Conservation (phyloP, 2,329 filamentous ascomycete species). For the Penicillium corylophilum region DNA sequence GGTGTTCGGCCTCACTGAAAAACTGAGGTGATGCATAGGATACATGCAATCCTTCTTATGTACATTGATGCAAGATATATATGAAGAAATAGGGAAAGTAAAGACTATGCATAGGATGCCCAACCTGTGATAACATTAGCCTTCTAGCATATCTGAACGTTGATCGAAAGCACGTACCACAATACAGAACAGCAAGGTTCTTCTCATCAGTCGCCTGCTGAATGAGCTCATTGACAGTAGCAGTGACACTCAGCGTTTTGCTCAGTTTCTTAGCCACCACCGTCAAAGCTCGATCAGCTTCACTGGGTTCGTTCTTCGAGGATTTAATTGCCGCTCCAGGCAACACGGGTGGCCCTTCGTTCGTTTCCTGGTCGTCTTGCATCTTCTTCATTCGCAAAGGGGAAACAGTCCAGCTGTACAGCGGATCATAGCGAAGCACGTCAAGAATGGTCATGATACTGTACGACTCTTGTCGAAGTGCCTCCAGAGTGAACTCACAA, state of each 20-base stretch:
- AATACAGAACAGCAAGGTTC: constrained; percentile 88
- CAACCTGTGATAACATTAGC: constrained; percentile 14
- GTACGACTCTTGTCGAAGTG: constrained; percentile 90
- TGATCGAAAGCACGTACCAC: constrained; percentile 45
- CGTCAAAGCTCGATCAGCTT: constrained; percentile 87
- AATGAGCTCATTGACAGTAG: constrained; percentile 95
- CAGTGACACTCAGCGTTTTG: constrained; percentile 89
- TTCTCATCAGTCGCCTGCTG: constrained; percentile 91
- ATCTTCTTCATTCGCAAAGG: constrained; percentile 64
- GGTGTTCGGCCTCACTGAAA: too few species aligned
- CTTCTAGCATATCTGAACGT: too few species aligned
- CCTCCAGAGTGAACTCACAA: constrained; percentile 95
- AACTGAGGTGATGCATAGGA: not conserved
- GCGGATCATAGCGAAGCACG: constrained; percentile 93
- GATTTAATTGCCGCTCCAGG: constrained; percentile 33
- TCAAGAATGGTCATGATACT: constrained; percentile 99
- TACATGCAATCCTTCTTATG: not conserved
- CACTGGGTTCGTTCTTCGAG: constrained; percentile 61
- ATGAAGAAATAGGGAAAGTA: not conserved
- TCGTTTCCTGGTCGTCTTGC: constrained; percentile 56
- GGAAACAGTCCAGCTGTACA: constrained; percentile 94
- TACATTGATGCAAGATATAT: not conserved
- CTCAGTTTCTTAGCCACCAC: constrained; percentile 95
- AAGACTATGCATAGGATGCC: constrained; percentile 16
- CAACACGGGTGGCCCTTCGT: constrained; percentile 38